phyloP scores from a whole-genome alignment of 495 filamentous ascomycete species.

The Talaromyces nanjingensis region DNA sequence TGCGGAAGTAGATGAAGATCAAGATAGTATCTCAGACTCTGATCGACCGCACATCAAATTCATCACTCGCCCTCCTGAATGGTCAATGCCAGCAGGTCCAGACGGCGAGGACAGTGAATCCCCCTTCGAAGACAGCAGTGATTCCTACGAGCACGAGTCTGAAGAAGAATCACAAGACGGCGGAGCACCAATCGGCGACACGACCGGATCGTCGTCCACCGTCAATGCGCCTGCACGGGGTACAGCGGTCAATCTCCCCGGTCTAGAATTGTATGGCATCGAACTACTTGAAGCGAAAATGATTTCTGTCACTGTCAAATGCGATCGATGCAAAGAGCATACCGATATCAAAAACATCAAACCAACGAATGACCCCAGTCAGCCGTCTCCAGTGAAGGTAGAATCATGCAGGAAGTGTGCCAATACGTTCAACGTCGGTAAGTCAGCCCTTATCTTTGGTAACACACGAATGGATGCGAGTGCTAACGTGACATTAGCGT shows the following conservation, averaged over 20 bases:
- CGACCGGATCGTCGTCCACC: slow-evolving; percentile 12
- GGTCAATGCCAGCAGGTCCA: slow-evolving; percentile 42
- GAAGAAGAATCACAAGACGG: slow-evolving; percentile 44
- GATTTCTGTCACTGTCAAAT: slow-evolving; percentile 71
- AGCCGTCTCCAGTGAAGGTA: slow-evolving; percentile 23
- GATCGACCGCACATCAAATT: slow-evolving; percentile 62
- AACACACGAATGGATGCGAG: not conserved
- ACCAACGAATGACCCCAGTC: slow-evolving; percentile 33
- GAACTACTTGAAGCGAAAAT: slow-evolving; percentile 68
- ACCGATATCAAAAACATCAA: slow-evolving; percentile 66
- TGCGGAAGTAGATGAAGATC: slow-evolving; percentile 5
- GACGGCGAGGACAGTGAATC: slow-evolving; percentile 30
- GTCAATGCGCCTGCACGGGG: slow-evolving; percentile 48
- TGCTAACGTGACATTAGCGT: slow-evolving; percentile 35
- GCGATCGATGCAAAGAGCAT: slow-evolving; percentile 73
- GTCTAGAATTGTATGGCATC: slow-evolving; percentile 71
- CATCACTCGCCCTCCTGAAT: slow-evolving; percentile 80
- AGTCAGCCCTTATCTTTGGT: not conserved
- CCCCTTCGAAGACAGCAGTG: slow-evolving; percentile 26
- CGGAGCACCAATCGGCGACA: slow-evolving; percentile 23
- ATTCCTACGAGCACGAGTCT: slow-evolving; percentile 35
- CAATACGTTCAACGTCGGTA: slow-evolving; percentile 53
- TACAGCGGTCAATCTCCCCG: slow-evolving; percentile 75
- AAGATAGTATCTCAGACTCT: not conserved
- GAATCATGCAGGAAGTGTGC: slow-evolving; percentile 74